A percentile compares a stretch with the other conserved stretches of the same genome.
Evolutionary conservation across 2,329 filamentous ascomycete species (phyloP).

Genomic region (Nothophaeocryptopus gaeumannii): DNA sequence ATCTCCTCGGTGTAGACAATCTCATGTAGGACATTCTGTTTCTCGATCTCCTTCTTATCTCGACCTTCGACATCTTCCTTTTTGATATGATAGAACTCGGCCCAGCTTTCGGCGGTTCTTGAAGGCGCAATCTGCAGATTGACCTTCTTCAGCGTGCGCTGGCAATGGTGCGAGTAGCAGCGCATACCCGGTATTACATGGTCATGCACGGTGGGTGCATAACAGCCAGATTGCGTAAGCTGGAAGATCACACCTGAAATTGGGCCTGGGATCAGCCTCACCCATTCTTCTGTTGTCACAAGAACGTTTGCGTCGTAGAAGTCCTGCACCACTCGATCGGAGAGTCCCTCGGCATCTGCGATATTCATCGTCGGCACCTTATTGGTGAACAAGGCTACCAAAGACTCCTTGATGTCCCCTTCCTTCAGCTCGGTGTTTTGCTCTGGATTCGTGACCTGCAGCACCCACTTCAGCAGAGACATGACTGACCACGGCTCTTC

Average conservation of each 20-base stretch:
- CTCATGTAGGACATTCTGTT: conserved; percentile 92
- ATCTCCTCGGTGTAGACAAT: conserved; percentile 90
- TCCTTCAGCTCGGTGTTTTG: conserved; percentile 84
- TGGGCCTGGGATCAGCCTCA: conserved; percentile 78
- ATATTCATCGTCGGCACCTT: conserved; percentile 99
- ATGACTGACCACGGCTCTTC: conserved; percentile 90
- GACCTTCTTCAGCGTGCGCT: conserved; percentile 89
- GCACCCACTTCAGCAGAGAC: conserved; percentile 81
- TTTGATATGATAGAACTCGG: conserved; percentile 79
- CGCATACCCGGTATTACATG: conserved; percentile 62
- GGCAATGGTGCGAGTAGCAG: conserved; percentile 93
- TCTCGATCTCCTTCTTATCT: conserved; percentile 82
- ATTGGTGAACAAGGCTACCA: conserved; percentile 84
- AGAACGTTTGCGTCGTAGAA: conserved; percentile 79
- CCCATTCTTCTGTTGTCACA: conserved; percentile 91
- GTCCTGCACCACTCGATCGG: conserved; percentile 69
- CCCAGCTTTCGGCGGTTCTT: conserved; percentile 77
- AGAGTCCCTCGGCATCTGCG: conserved; percentile 87
- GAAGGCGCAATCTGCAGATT: conserved; percentile 74
- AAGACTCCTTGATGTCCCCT: conserved; percentile 79
- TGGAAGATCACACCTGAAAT: conserved; percentile 93
- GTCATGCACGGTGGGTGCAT: conserved; percentile 76
- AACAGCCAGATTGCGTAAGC: conserved; percentile 86
- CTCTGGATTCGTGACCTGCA: conserved; percentile 70
- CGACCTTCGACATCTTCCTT: conserved; percentile 70